Base-by-base conservation (phyloP, 139 green algal species). In the Edaphochlamys debaryana region DNA sequence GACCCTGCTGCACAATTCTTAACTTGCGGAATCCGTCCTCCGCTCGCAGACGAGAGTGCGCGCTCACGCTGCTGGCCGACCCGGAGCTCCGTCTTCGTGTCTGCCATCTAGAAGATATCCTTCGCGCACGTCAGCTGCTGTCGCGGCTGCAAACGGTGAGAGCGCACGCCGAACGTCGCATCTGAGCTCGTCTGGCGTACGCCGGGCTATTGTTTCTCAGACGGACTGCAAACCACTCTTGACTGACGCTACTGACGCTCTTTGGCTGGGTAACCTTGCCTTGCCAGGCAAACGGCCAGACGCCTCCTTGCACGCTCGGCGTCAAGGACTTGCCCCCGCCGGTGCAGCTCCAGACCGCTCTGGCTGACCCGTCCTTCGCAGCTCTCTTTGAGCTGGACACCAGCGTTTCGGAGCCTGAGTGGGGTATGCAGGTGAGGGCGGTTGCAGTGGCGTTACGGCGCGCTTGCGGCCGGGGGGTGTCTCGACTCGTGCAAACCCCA, bases 21-120 rank as follows among this genome's bases (percentile, higher is more conserved):
- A 54, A 54, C 48, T 9, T 54, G 15, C 9, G 50, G 20, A 17
- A 22, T 58, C 50, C 25, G 50, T 9, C 50, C 50, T 58, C 15
- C 50, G 7, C 25, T n/a, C 32, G 37, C 76, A 90, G 86, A 56
- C 60, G 78, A 17, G 77, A 86, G n/a, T 48, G 88, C 8, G 77
- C 64, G 0, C 63, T 90, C 9, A 58, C 84, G 27, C 64, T 90
- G 40, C 70, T 90, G 23, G 64, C 80, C 22, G 86, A 90, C 66
- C 86, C 86, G 8, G 78, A 90, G 22, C 32, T 79, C 4, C 60
- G 86, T 1, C 34, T 90, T 23, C 76, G 81, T 5, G 50, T 87
- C 4, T 64, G 67, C 11, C 81, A 86, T 42, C 38, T 67, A 0
- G 86, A 90, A 38, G 81, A 81, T 34, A 58, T 83, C 2, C 68